Percentiles rank a stretch among this genome's conserved stretches.
These are phyloP conservation scores for Penicillium sp. DNA, from an alignment of 2,329 filamentous ascomycete genomes.

Conservation along the genomic window DNA sequence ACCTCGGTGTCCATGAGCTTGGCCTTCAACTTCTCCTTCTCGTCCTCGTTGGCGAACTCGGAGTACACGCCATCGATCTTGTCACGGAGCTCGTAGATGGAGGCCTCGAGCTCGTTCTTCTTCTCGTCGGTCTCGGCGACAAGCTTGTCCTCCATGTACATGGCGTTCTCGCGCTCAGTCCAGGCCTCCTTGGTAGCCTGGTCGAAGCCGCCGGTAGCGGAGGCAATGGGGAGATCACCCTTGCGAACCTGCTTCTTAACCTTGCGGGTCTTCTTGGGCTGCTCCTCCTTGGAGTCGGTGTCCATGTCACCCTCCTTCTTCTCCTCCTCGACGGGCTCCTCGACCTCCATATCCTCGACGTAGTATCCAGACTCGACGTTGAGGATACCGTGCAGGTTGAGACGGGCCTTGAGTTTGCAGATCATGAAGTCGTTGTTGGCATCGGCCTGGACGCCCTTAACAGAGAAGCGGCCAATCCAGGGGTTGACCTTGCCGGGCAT, in stretches of 20 bases:
- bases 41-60: constrained; percentile 84
- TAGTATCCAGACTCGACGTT: constrained; percentile 98
- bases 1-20: constrained; percentile 87
- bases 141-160: constrained; percentile 98
- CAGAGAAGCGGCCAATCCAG: constrained; percentile 96
- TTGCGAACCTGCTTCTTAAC: constrained; percentile 99
- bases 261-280: constrained; percentile 83
- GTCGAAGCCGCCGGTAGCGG: constrained; percentile 79
- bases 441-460: constrained; percentile 95
- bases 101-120: constrained; percentile 99
- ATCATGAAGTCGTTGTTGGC: constrained; percentile 98
- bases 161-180: constrained; percentile 77
- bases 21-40: constrained; percentile 80
- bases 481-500: constrained; percentile 88
- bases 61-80: constrained; percentile 92
- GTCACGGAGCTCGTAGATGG: constrained; percentile 93
- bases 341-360: constrained; percentile 95
- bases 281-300: constrained; percentile 66
- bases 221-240: constrained; percentile 84
- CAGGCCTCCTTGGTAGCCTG: constrained; percentile 62
- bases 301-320: constrained; percentile 74
- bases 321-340: constrained; percentile 80
- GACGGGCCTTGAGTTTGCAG: constrained; percentile 96
- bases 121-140: constrained; percentile 97
- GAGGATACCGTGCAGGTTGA: constrained; percentile 93